A percentile compares a stretch with the other conserved stretches of the same genome.
phyloP scores from a whole-genome alignment of 139 green algal species.

The Tetradesmus obliquus region DNA sequence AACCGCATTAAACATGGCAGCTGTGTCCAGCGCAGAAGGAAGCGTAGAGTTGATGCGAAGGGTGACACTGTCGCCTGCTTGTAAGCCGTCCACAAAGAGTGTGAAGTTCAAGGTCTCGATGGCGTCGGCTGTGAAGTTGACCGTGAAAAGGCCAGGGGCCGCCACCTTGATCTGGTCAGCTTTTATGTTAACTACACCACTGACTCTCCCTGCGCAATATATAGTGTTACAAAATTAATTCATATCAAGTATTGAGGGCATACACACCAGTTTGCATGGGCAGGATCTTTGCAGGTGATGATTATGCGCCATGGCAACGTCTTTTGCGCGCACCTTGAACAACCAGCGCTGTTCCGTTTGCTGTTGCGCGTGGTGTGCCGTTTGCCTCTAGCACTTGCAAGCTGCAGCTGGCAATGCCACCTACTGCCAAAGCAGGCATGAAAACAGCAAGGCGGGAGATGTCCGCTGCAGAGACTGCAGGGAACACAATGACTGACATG shows the following conservation, averaged over 20 bases:
- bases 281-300: too few relatives aligned
- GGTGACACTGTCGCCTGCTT: neutral
- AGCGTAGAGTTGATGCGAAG: neutral
- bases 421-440: neutral
- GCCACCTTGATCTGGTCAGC: neutral
- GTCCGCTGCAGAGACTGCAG: constrained; percentile 2
- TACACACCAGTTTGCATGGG: too few relatives aligned
- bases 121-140: neutral
- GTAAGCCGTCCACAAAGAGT: neutral
- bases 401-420: neutral
- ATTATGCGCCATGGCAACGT: too few relatives aligned
- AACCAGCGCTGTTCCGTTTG: neutral
- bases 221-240: neutral
- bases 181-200: neutral
- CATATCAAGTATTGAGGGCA: too few relatives aligned
- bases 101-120: constrained; percentile 3
- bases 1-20: neutral
- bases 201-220: constrained; percentile 1
- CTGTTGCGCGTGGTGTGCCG: neutral
- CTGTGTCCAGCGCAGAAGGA: neutral
- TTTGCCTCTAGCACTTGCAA: neutral
- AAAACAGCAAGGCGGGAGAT: neutral
- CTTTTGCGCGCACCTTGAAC: neutral
- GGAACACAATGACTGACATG: neutral
- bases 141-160: neutral